phyloP scores from a whole-genome alignment of 306 rosid species.

The Biancaea sappan region DNA sequence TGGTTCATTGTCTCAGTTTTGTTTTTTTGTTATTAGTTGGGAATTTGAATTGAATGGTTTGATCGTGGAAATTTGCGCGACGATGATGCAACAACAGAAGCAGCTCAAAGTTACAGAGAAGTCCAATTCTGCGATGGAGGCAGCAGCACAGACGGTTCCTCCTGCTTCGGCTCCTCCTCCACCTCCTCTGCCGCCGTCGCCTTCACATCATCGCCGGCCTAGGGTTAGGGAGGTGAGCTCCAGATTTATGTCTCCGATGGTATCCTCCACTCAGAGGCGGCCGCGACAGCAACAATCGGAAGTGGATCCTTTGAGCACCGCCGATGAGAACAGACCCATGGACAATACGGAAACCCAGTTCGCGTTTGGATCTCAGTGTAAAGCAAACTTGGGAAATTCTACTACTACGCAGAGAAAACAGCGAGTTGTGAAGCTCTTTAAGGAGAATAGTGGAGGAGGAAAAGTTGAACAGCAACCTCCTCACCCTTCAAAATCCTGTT shows the following conservation, averaged over 20 bases:
- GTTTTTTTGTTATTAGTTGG: neutral
- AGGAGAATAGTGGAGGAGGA: constrained; percentile 56
- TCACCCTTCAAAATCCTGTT: constrained; percentile 49
- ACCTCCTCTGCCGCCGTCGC: constrained; percentile 54
- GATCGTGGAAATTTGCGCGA: constrained; percentile 8
- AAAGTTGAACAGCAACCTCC: constrained; percentile 37
- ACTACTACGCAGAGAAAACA: constrained; percentile 45
- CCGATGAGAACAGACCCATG: constrained; percentile 52
- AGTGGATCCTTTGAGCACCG: constrained; percentile 44
- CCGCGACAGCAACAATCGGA: constrained; percentile 44
- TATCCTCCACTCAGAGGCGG: constrained; percentile 42
- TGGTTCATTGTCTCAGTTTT: neutral
- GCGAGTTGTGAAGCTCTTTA: constrained; percentile 52
- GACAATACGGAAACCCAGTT: constrained; percentile 57
- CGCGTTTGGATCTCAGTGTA: constrained; percentile 39
- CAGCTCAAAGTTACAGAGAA: constrained; percentile 14
- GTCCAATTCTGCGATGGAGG: constrained; percentile 22
- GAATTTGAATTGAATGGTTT: constrained; percentile 30
- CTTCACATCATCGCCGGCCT: constrained; percentile 58
- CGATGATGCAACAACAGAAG: constrained; percentile 30
- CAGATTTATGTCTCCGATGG: constrained; percentile 72
- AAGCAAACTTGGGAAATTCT: constrained; percentile 19
- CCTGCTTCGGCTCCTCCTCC: constrained; percentile 36
- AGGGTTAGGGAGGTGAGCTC: constrained; percentile 92
- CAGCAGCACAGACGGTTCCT: neutral